Conservation (phyloP, 805 yeast species). For the Candida coleopterorum region DNA sequence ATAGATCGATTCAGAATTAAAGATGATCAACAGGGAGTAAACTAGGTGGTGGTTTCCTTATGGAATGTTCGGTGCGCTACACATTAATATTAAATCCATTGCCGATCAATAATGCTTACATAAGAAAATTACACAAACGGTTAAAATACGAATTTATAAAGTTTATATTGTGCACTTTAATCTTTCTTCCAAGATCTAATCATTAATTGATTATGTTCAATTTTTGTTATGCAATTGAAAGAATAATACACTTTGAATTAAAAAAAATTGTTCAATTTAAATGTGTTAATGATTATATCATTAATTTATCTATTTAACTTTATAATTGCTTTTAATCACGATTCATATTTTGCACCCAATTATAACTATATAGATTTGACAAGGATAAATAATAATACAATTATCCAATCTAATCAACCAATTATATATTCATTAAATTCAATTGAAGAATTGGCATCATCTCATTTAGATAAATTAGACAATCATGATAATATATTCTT, state of each 20-base stretch:
- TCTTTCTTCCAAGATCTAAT: too few species aligned
- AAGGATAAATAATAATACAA: background rate
- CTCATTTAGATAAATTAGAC: slow-evolving; percentile 5
- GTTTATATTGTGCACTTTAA: too few species aligned
- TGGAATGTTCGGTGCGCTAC: too few species aligned
- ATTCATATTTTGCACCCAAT: background rate
- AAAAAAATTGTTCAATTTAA: too few species aligned
- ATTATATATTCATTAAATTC: slow-evolving; percentile 4
- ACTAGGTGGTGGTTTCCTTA: background rate
- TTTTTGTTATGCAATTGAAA: too few species aligned
- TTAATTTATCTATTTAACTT: background rate
- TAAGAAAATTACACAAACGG: too few species aligned
- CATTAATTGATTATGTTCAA: too few species aligned
- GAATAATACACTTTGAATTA: too few species aligned
- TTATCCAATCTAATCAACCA: background rate
- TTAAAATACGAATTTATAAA: too few species aligned
- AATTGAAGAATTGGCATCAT: slow-evolving; percentile 3
- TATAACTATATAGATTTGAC: background rate
- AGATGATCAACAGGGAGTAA: background rate
- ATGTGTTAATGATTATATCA: too few species aligned
- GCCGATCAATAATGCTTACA: too few species aligned
- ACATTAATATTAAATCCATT: too few species aligned
- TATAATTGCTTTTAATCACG: background rate
- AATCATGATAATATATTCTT: slow-evolving; percentile 5
- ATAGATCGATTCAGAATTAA: background rate